These are phyloP conservation scores for Mucor circinelloides DNA, from an alignment of 371 early-diverging fungal species.

Conservation along the genomic window DNA sequence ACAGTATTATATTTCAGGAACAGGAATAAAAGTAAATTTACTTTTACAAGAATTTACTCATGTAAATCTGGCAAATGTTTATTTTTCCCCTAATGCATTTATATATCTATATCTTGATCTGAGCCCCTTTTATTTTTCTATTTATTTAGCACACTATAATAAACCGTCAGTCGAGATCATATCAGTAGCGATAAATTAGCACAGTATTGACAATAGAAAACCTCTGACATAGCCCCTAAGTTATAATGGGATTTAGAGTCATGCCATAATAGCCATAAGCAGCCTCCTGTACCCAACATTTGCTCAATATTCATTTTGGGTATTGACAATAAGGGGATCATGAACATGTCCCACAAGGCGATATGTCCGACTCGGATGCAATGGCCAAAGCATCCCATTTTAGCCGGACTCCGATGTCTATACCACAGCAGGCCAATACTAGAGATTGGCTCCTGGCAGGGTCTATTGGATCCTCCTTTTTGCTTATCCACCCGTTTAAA, in stretches of 20 bases:
- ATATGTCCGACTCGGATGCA: too few relatives aligned
- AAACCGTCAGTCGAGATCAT: not conserved
- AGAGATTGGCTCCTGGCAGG: not conserved
- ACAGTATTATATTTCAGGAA: not conserved
- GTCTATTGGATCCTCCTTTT: constrained; percentile 1
- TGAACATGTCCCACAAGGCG: too few relatives aligned
- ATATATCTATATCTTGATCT: not conserved
- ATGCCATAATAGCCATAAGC: too few relatives aligned
- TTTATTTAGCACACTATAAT: not conserved
- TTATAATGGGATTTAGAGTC: too few relatives aligned
- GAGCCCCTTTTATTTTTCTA: not conserved
- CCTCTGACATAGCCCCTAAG: not conserved
- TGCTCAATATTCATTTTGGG: too few relatives aligned
- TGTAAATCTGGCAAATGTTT: not conserved
- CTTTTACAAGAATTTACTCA: not conserved
- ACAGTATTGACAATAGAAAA: not conserved
- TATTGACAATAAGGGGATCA: too few relatives aligned
- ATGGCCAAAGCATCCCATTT: not conserved
- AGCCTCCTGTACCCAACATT: too few relatives aligned
- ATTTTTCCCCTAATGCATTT: not conserved
- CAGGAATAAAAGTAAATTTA: not conserved
- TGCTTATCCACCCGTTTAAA: constrained; percentile 12
- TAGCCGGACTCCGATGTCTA: not conserved
- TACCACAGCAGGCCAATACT: not conserved
- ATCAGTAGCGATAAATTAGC: not conserved